Evolutionary conservation across 2,329 filamentous ascomycete genomes (phyloP).

Genomic region (Aspergillus hiratsukae): DNA sequence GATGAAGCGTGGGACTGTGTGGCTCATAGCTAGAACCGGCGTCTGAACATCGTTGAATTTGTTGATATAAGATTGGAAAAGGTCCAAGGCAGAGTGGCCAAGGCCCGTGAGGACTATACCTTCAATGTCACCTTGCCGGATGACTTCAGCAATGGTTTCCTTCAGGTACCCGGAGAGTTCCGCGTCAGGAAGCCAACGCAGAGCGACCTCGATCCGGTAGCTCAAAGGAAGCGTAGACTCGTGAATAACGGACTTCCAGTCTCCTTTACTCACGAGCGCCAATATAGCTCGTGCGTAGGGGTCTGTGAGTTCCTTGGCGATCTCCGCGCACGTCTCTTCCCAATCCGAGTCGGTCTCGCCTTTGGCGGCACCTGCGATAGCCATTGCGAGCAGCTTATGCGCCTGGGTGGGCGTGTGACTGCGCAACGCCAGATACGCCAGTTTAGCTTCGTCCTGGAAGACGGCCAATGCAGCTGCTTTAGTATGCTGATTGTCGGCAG

Average conservation of each 20-base stretch:
- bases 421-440: constrained; percentile 54
- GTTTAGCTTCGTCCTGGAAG: constrained; percentile 55
- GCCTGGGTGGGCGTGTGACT: constrained; percentile 51
- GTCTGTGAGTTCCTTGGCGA: constrained; percentile 58
- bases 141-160: constrained; percentile 48
- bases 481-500: constrained; percentile 52
- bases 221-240: constrained; percentile 55
- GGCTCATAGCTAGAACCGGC: constrained; percentile 56
- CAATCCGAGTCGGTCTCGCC: constrained; percentile 53
- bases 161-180: constrained; percentile 51
- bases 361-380: constrained; percentile 43
- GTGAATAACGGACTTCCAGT: constrained; percentile 56
- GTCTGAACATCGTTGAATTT: constrained; percentile 60
- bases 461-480: constrained; percentile 61
- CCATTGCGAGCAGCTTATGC: constrained; percentile 53
- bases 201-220: constrained; percentile 58
- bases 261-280: constrained; percentile 55
- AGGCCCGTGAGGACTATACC: constrained; percentile 60
- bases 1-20: constrained; percentile 56
- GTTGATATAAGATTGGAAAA: constrained; percentile 58
- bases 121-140: constrained; percentile 55
- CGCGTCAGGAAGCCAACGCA: constrained; percentile 48
- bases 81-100: constrained; percentile 52
- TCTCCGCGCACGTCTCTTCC: constrained; percentile 58
- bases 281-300: constrained; percentile 60